Conservation (phyloP, 2,329 filamentous ascomycete genomes). For the Fusarium albidum region DNA sequence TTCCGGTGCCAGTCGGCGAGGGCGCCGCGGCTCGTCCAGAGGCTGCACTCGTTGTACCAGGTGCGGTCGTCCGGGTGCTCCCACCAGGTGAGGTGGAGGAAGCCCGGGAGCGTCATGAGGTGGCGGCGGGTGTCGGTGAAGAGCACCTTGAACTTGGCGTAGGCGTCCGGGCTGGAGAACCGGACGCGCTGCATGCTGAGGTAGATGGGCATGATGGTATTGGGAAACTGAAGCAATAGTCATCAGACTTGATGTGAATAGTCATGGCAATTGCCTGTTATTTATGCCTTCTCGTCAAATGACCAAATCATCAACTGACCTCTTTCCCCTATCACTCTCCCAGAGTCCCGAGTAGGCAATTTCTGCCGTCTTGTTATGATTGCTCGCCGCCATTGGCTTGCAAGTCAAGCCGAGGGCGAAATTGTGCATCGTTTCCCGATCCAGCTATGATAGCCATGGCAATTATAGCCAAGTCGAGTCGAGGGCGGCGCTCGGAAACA, state of each 20-base stretch:
- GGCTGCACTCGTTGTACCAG: conserved; percentile 30
- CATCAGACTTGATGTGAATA: neutral
- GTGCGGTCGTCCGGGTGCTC: conserved; percentile 17
- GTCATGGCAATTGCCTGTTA: neutral
- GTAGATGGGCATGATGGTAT: conserved; percentile 16
- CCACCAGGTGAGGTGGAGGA: conserved; percentile 24
- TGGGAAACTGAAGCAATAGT: neutral
- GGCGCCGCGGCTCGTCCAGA: conserved; percentile 25
- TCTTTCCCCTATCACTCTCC: neutral
- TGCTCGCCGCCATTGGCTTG: neutral
- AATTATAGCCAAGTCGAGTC: too few species aligned
- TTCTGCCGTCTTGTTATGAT: neutral
- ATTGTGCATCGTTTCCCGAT: neutral
- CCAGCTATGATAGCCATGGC: conserved; percentile 3
- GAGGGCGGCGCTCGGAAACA: too few species aligned
- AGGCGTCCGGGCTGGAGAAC: conserved; percentile 24
- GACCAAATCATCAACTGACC: neutral
- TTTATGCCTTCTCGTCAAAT: neutral
- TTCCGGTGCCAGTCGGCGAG: conserved; percentile 30
- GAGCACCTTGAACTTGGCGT: conserved; percentile 25
- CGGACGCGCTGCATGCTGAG: conserved; percentile 13
- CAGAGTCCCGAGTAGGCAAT: neutral
- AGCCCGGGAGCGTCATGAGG: conserved; percentile 17
- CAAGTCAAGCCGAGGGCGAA: neutral
- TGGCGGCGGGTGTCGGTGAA: conserved; percentile 24